phyloP scores from a whole-genome alignment of 345 rosid genomes.

The Eucalyptus erythrocorys region DNA sequence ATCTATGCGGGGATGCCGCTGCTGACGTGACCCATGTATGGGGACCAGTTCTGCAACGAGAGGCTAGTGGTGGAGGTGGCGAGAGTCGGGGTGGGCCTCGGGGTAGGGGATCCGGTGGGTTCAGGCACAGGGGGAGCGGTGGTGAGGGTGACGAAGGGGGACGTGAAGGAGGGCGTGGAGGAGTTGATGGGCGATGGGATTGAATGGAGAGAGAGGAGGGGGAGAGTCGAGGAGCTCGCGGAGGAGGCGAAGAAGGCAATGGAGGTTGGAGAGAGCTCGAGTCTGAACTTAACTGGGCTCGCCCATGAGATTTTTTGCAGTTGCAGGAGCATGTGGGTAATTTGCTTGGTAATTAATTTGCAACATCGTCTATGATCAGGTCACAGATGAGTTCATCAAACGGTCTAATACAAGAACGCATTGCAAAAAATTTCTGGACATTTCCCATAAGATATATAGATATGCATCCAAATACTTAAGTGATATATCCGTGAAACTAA shows the following conservation, averaged over 20 bases:
- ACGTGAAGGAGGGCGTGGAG: neutral
- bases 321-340: neutral
- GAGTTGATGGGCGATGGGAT: conserved; percentile 2
- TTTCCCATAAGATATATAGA: too few species aligned
- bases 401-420: too few species aligned
- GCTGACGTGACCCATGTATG: conserved; percentile 17
- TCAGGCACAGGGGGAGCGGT: neutral
- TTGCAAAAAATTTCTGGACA: too few species aligned
- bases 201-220: conserved; percentile 2
- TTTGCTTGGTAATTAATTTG: neutral
- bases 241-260: conserved; percentile 10
- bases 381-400: too few species aligned
- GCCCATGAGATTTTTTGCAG: neutral
- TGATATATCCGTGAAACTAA: neutral
- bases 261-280: conserved; percentile 10
- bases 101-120: neutral
- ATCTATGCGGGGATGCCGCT: conserved; percentile 11
- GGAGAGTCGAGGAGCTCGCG: neutral
- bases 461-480: neutral
- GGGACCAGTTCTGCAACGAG: conserved; percentile 26
- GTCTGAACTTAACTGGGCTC: neutral
- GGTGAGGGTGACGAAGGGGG: conserved; percentile 1
- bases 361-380: neutral
- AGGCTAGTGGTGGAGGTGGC: conserved; percentile 11
- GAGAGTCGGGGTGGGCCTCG: conserved; percentile 1